Conservation (phyloP, 441 rosid genomes). For the Arabidopsis hybrid region DNA sequence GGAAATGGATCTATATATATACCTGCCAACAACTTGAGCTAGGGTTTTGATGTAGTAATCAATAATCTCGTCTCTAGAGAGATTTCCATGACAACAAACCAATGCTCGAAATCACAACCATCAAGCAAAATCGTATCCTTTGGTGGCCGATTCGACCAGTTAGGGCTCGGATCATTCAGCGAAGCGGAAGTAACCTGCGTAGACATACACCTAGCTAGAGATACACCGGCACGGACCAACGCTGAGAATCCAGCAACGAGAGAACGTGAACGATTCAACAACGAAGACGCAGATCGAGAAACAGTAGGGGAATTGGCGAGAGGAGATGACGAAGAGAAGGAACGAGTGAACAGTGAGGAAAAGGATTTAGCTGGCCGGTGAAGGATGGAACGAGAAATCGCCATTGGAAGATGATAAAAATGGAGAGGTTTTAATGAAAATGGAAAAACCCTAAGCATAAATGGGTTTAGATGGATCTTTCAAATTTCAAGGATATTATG, state of each 20-base stretch:
- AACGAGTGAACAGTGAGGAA: slow-evolving; percentile 41
- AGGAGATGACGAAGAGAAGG: slow-evolving; percentile 37
- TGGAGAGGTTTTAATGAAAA: not conserved
- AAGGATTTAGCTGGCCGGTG: slow-evolving; percentile 43
- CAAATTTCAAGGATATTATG: no score
- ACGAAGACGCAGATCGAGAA: slow-evolving; percentile 32
- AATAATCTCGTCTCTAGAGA: not conserved
- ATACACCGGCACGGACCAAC: not conserved
- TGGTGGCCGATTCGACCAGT: slow-evolving; percentile 75
- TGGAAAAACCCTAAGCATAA: slow-evolving; percentile 22
- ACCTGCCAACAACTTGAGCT: not conserved
- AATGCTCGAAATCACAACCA: slow-evolving; percentile 85
- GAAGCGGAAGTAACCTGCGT: slow-evolving; percentile 59
- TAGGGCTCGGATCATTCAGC: slow-evolving; percentile 61
- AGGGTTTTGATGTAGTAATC: slow-evolving; percentile 2
- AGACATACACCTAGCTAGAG: slow-evolving; percentile 44
- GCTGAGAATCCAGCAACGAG: slow-evolving; percentile 37
- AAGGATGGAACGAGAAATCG: slow-evolving; percentile 46
- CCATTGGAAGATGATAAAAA: slow-evolving; percentile 41
- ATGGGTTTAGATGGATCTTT: no score
- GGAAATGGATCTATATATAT: not conserved
- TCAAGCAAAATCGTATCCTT: slow-evolving; percentile 76
- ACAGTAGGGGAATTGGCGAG: slow-evolving; percentile 8
- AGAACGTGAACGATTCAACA: slow-evolving; percentile 45
- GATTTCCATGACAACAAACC: slow-evolving; percentile 69